Conservation (phyloP, 352 stramenopile species). For the Nothophytophthora sp. region DNA sequence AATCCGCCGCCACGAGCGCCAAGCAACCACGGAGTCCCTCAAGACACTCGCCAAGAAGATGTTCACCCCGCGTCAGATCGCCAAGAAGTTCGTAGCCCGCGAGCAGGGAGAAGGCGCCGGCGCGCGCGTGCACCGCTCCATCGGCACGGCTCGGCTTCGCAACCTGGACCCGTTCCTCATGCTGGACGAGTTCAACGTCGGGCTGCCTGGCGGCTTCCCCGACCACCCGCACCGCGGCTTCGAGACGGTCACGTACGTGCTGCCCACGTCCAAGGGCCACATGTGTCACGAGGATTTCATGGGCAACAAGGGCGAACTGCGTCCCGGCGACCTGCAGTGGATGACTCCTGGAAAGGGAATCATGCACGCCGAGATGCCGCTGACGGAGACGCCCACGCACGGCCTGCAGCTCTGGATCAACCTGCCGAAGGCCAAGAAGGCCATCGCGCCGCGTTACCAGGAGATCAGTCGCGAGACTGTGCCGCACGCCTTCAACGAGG, state of each 20-base stretch:
- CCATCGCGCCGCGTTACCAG: conserved; percentile 51
- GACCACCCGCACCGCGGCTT: conserved; percentile 91
- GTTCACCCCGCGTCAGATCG: conserved; percentile 27
- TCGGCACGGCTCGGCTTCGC: conserved; percentile 28
- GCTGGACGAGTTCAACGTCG: conserved; percentile 49
- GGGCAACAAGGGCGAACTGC: conserved; percentile 43
- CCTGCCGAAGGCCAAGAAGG: conserved; percentile 33
- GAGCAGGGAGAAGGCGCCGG: conserved; percentile 41
- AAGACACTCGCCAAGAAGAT: conserved; percentile 23
- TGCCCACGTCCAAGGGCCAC: conserved; percentile 67
- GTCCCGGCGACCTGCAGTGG: conserved; percentile 53
- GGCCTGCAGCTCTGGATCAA: conserved; percentile 63
- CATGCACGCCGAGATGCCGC: conserved; percentile 56
- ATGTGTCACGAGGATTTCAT: conserved; percentile 87
- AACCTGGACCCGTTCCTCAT: conserved; percentile 58
- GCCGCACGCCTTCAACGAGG: conserved; percentile 37
- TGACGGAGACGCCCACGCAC: conserved; percentile 24
- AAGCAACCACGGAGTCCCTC: conserved; percentile 16
- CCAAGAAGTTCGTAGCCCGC: conserved; percentile 30
- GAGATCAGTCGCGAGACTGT: conserved; percentile 49
- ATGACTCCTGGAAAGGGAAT: conserved; percentile 53
- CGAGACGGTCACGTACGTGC: conserved; percentile 89
- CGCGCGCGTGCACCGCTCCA: conserved; percentile 34
- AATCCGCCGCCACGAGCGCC: conserved; percentile 7
- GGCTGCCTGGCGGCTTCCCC: conserved; percentile 77